A percentile compares a stretch with the other conserved stretches of the same genome.
These are phyloP conservation scores for Elsinoe arachidis DNA, from an alignment of 2,329 filamentous ascomycete species.

Conservation along the genomic window DNA sequence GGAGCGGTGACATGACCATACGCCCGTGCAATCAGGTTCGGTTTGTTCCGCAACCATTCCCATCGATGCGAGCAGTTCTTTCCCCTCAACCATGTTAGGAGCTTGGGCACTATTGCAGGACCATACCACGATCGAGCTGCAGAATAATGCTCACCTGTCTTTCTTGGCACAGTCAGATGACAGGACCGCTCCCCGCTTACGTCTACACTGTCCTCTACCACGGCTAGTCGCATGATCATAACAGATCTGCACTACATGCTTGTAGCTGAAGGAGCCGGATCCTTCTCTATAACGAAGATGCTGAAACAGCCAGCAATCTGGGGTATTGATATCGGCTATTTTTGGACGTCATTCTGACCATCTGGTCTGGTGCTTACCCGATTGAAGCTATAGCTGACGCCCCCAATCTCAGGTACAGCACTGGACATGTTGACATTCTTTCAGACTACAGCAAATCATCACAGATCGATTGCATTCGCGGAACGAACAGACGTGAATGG, in stretches of 20 bases:
- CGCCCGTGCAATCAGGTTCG: background rate
- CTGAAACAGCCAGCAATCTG: background rate
- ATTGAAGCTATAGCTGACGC: background rate
- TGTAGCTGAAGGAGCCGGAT: constrained; percentile 5
- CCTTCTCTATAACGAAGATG: constrained; percentile 3
- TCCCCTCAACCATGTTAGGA: background rate
- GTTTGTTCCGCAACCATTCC: background rate
- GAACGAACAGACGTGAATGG: background rate
- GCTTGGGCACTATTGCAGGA: background rate
- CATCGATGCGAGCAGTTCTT: background rate
- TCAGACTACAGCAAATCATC: background rate
- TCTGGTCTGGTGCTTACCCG: background rate
- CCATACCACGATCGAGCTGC: background rate
- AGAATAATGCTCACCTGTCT: background rate
- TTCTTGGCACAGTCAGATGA: background rate
- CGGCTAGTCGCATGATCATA: background rate
- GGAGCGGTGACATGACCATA: background rate
- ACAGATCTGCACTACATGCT: constrained; percentile 1
- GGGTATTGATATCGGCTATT: background rate
- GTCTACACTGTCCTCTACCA: background rate
- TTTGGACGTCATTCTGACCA: constrained; percentile 4
- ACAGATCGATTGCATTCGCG: background rate
- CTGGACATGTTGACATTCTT: background rate
- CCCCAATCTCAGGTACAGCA: background rate
- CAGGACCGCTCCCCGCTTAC: background rate